Evolutionary conservation across 768 basidiomycete genomes (phyloP).

Genomic region (Rhizopogon sp.): DNA sequence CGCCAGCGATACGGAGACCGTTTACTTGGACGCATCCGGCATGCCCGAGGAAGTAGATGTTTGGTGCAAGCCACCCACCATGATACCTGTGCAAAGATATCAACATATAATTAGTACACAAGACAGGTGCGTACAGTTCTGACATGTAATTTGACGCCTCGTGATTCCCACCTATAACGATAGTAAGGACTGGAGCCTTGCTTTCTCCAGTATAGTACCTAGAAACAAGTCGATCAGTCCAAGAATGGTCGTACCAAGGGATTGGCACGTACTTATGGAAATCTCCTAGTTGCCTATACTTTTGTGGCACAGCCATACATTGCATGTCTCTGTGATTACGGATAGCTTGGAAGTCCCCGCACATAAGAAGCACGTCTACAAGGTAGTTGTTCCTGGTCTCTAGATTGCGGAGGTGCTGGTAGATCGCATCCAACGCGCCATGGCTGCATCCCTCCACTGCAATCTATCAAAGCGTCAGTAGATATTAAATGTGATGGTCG

Average conservation of each 20-base stretch:
- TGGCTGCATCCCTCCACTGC: conserved; percentile 96
- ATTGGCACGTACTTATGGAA: conserved; percentile 62
- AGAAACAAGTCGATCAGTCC: conserved; percentile 1
- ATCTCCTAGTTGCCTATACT: conserved; percentile 79
- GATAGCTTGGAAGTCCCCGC: conserved; percentile 95
- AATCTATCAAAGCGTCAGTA: conserved; percentile 39
- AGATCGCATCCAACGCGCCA: conserved; percentile 87
- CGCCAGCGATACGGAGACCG: conserved; percentile 83
- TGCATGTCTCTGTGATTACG: conserved; percentile 81
- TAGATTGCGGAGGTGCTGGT: conserved; percentile 59
- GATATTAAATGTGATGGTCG: no score
- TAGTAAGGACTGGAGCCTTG: conserved; percentile 80
- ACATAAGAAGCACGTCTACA: conserved; percentile 84
- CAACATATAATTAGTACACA: neutral
- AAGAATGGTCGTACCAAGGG: neutral
- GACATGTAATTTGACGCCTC: conserved; percentile 96
- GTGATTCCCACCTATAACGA: conserved; percentile 97
- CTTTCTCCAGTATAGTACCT: conserved; percentile 87
- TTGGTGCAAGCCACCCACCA: conserved; percentile 94
- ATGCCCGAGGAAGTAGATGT: conserved; percentile 93
- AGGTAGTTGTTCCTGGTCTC: conserved; percentile 59
- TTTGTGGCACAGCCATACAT: conserved; percentile 87
- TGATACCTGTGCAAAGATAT: conserved; percentile 59
- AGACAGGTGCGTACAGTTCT: conserved; percentile 66
- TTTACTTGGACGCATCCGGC: conserved; percentile 87